phyloP scores from a whole-genome alignment of 2,329 filamentous ascomycete genomes.

The Fusarium anthophilum region DNA sequence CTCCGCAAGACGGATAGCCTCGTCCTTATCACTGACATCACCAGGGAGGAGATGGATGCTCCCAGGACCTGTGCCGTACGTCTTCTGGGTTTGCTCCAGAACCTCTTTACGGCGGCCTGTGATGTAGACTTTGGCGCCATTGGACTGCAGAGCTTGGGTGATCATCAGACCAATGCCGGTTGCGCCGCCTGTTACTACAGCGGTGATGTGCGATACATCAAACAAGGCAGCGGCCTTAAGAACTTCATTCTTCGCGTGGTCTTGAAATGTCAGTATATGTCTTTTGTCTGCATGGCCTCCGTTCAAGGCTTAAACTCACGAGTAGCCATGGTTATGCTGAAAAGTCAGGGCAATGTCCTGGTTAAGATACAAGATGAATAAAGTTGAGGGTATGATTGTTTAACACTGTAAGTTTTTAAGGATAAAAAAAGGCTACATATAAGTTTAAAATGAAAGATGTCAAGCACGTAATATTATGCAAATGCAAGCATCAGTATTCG shows the following conservation, averaged over 20 bases:
- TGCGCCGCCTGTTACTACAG: neutral
- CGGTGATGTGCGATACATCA: constrained; percentile 4
- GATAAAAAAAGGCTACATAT: fast-evolving
- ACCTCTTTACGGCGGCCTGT: neutral
- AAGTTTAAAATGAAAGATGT: fast-evolving
- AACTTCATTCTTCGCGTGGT: neutral
- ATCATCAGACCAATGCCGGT: constrained; percentile 8
- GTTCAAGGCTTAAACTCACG: fast-evolving
- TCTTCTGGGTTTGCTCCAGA: neutral
- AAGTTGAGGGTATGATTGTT: fast-evolving
- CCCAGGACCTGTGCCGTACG: neutral
- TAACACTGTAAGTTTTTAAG: fast-evolving
- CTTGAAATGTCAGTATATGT: fast-evolving
- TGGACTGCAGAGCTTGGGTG: neutral
- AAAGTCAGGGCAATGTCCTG: fast-evolving
- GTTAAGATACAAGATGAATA: fast-evolving
- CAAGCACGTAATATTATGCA: neutral
- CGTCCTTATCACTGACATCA: neutral
- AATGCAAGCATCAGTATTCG: neutral
- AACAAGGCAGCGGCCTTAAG: constrained; percentile 4
- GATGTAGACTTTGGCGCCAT: constrained; percentile 12
- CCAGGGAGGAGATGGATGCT: constrained; percentile 1
- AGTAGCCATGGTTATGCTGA: neutral
- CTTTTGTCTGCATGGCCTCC: fast-evolving
- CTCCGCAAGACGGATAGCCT: neutral